Conservation (phyloP, 139 green algal genomes). For the Haematococcus lacustris region DNA sequence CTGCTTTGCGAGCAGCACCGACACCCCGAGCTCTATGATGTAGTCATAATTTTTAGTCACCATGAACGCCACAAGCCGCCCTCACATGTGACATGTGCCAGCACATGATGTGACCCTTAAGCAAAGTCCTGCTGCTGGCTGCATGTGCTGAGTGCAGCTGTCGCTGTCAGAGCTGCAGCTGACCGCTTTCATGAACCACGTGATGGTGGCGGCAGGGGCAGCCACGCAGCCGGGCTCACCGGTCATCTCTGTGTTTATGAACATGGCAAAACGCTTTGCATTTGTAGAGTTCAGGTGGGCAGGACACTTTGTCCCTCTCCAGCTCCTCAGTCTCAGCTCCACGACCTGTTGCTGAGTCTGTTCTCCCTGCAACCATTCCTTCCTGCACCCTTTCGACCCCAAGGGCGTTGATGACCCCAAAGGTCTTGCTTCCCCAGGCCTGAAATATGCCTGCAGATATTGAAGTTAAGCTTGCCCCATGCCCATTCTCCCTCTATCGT, state of each 20-base stretch:
- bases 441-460: not conserved
- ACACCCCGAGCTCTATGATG: too few species aligned
- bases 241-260: constrained; percentile 71
- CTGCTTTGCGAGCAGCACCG: too few species aligned
- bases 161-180: constrained; percentile 12
- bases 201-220: constrained; percentile 12
- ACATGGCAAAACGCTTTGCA: constrained; percentile 86
- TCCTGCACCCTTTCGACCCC: not conserved
- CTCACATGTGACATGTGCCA: too few species aligned
- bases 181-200: constrained; percentile 27
- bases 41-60: too few species aligned
- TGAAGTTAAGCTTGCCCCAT: not conserved
- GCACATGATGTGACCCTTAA: too few species aligned
- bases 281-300: constrained; percentile 83
- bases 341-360: not conserved
- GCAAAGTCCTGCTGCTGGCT: too few species aligned
- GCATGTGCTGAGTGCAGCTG: too few species aligned
- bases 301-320: not conserved
- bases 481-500: not conserved
- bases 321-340: not conserved
- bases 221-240: constrained; percentile 16
- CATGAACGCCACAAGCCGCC: too few species aligned
- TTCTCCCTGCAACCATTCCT: not conserved
- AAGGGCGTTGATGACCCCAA: not conserved
- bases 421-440: not conserved